Evolutionary conservation across 2,329 filamentous ascomycete genomes (phyloP).

Genomic region (Venturiaceae sp.): DNA sequence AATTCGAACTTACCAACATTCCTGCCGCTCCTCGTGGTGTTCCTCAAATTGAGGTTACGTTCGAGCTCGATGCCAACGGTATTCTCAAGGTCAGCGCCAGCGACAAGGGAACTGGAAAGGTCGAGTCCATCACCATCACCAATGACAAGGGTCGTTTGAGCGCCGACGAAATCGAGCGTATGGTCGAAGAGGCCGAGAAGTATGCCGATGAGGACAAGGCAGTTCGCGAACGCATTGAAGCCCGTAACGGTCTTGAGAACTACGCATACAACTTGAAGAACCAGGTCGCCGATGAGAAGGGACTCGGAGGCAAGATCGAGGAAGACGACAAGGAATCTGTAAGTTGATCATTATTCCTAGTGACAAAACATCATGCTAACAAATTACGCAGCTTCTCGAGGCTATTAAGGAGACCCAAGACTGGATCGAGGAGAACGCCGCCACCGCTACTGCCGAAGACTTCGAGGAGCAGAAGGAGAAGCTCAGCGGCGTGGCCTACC

Average conservation of each 20-base stretch:
- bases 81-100: conserved; percentile 93
- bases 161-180: conserved; percentile 96
- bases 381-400: conserved; percentile 57
- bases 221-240: conserved; percentile 91
- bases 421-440: conserved; percentile 93
- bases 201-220: conserved; percentile 99
- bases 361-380: conserved; percentile 23
- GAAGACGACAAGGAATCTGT: conserved; percentile 96
- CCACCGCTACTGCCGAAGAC: conserved; percentile 79
- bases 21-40: conserved; percentile 91
- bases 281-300: conserved; percentile 94
- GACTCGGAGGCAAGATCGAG: conserved; percentile 95
- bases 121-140: conserved; percentile 95
- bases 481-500: conserved; percentile 91
- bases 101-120: conserved; percentile 98
- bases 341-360: conserved; percentile 26
- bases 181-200: conserved; percentile 97
- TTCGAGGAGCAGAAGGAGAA: conserved; percentile 99
- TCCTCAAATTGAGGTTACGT: conserved; percentile 96
- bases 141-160: conserved; percentile 98
- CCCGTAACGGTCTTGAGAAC: conserved; percentile 95
- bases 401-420: conserved; percentile 95
- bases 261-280: conserved; percentile 99
- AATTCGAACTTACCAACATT: conserved; percentile 96
- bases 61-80: conserved; percentile 96